These are phyloP conservation scores for Tolypocladium album DNA, from an alignment of 2,329 filamentous ascomycete genomes.

Conservation along the genomic window DNA sequence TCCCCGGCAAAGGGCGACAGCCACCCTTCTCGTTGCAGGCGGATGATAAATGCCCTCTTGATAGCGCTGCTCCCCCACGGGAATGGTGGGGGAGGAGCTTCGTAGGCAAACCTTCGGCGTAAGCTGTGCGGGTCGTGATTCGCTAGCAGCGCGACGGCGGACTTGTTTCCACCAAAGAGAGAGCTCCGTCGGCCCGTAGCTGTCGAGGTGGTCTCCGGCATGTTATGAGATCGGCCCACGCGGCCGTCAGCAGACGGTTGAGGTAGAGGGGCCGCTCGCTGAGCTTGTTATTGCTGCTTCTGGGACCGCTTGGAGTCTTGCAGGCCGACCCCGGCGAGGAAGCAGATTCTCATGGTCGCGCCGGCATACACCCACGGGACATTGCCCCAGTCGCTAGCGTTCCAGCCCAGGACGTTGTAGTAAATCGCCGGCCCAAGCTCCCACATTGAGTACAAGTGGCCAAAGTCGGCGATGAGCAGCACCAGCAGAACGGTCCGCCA, in stretches of 20 bases:
- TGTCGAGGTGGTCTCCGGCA: background rate
- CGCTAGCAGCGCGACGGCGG: background rate
- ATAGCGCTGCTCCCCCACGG: background rate
- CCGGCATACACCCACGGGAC: conserved; percentile 61
- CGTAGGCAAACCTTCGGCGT: background rate
- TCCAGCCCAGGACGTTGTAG: conserved; percentile 52
- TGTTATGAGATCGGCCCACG: background rate
- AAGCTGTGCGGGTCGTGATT: background rate
- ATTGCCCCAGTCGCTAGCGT: conserved; percentile 58
- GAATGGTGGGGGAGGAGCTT: background rate
- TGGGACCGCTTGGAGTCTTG: conserved; percentile 14
- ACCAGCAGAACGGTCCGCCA: conserved; percentile 59
- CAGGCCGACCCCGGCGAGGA: conserved; percentile 47
- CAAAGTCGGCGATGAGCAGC: conserved; percentile 64
- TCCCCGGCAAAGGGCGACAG: background rate
- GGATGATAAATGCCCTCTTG: background rate
- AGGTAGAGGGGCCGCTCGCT: background rate
- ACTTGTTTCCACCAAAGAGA: background rate
- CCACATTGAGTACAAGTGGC: conserved; percentile 59
- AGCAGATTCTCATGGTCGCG: conserved; percentile 47
- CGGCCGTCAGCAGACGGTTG: background rate
- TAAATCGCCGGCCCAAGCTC: conserved; percentile 51
- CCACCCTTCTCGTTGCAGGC: background rate
- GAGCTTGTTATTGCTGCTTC: conserved; percentile 5
- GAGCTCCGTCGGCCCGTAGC: background rate